These are phyloP conservation scores for Brasenia schreberi DNA, from an alignment of 164 flowering plant species.

Conservation along the genomic window DNA sequence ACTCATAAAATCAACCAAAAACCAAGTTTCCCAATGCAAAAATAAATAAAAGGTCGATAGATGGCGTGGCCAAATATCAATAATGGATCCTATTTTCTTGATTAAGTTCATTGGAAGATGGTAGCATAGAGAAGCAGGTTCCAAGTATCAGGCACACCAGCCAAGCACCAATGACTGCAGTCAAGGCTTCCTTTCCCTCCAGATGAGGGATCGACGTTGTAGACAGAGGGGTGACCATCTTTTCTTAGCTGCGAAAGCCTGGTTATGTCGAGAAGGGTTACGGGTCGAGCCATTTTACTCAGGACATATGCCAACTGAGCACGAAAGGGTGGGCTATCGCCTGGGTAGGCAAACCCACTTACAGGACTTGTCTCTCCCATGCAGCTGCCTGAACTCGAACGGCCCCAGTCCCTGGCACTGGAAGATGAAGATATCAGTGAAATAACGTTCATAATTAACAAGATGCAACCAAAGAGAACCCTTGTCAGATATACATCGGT, in stretches of 20 bases:
- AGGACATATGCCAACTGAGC: constrained; percentile 18
- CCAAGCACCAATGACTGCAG: constrained; percentile 62
- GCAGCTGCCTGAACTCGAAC: constrained; percentile 14
- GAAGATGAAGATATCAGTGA: too few species aligned
- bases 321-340: constrained; percentile 13
- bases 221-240: constrained; percentile 30
- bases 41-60: too few species aligned
- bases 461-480: too few species aligned
- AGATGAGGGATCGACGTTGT: constrained; percentile 7
- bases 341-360: constrained; percentile 18
- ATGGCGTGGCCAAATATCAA: too few species aligned
- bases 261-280: constrained; percentile 24
- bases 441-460: too few species aligned
- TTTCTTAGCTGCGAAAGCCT: constrained; percentile 27
- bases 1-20: too few species aligned
- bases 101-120: constrained; percentile 1
- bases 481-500: too few species aligned
- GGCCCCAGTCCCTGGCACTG: constrained; percentile 29
- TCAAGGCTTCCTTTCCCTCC: constrained; percentile 53
- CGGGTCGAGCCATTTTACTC: constrained; percentile 18
- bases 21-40: too few species aligned
- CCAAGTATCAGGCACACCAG: constrained; percentile 55
- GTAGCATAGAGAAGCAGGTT: constrained; percentile 32
- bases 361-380: constrained; percentile 17
- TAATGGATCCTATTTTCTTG: too few species aligned